These are phyloP conservation scores for Chytridiales sp. DNA, from an alignment of 371 early-diverging fungal species.

Conservation along the genomic window DNA sequence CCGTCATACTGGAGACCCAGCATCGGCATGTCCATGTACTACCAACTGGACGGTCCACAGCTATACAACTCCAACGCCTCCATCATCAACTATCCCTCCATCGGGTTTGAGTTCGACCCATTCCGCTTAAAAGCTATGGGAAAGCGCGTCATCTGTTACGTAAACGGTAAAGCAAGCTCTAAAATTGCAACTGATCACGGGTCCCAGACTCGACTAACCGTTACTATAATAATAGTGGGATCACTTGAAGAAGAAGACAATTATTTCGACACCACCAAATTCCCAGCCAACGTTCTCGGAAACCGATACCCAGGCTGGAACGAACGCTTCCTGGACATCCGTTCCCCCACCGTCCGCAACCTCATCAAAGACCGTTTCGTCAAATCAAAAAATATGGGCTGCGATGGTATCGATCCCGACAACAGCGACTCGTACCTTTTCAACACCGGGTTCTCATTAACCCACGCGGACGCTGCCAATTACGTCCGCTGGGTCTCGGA, in stretches of 20 bases:
- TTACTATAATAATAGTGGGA: constrained; percentile 11
- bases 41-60: too few species aligned
- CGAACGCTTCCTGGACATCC: constrained; percentile 24
- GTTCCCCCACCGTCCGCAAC: constrained; percentile 5
- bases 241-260: constrained; percentile 16
- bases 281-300: constrained; percentile 15
- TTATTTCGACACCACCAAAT: constrained; percentile 9
- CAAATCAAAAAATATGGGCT: background rate
- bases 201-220: background rate
- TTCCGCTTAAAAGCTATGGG: constrained; percentile 1
- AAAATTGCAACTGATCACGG: background rate
- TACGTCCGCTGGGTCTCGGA: constrained; percentile 25
- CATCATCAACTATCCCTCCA: too few species aligned
- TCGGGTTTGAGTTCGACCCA: too few species aligned
- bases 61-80: too few species aligned
- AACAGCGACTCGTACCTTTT: constrained; percentile 29
- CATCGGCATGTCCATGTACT: too few species aligned
- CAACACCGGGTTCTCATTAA: constrained; percentile 24
- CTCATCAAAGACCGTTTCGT: constrained; percentile 12
- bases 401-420: constrained; percentile 31
- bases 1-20: too few species aligned
- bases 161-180: constrained; percentile 5
- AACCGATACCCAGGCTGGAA: constrained; percentile 23
- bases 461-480: constrained; percentile 20
- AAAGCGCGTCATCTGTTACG: constrained; percentile 12